These are phyloP conservation scores for Sphaceloma murrayae DNA, from an alignment of 2,329 filamentous ascomycete species.

Conservation along the genomic window DNA sequence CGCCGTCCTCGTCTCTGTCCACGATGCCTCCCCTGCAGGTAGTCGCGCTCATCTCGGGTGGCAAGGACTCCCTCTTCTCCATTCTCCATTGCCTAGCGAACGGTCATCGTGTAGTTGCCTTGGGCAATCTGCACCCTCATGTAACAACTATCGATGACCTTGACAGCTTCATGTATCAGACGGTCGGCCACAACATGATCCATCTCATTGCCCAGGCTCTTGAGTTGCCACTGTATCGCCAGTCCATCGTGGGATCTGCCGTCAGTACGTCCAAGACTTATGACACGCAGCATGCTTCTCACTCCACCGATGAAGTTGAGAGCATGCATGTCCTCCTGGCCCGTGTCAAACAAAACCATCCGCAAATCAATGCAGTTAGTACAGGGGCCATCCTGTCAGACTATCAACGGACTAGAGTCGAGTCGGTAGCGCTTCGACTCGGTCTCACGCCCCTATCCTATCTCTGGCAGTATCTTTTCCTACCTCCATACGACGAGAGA, in stretches of 20 bases:
- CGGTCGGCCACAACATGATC: slow-evolving; percentile 78
- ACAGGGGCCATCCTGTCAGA: slow-evolving; percentile 89
- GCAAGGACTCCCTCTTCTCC: slow-evolving; percentile 94
- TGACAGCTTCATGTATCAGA: slow-evolving; percentile 99
- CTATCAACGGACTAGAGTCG: slow-evolving; percentile 92
- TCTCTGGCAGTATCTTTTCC: slow-evolving; percentile 79
- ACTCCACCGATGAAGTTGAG: slow-evolving; percentile 68
- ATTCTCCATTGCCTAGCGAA: slow-evolving; percentile 81
- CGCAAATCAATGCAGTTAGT: slow-evolving; percentile 74
- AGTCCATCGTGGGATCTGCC: slow-evolving; percentile 62
- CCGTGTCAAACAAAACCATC: slow-evolving; percentile 57
- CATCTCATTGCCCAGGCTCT: slow-evolving; percentile 75
- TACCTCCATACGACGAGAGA: slow-evolving; percentile 46
- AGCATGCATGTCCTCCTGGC: slow-evolving; percentile 68
- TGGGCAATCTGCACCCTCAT: slow-evolving; percentile 77
- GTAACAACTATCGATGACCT: slow-evolving; percentile 50
- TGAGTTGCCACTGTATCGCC: slow-evolving; percentile 72
- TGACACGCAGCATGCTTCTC: slow-evolving; percentile 17
- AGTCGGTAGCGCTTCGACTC: slow-evolving; percentile 79
- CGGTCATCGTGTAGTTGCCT: slow-evolving; percentile 73
- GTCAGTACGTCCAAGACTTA: slow-evolving; percentile 67
- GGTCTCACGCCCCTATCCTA: slow-evolving; percentile 74
- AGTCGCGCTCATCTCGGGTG: slow-evolving; percentile 87
- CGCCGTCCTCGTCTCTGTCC: neutral
- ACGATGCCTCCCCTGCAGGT: slow-evolving; percentile 49